Percentiles rank a stretch among this genome's conserved stretches.
Conservation (phyloP, 768 basidiomycete species). For the Tylopilus rubrobrunneus region DNA sequence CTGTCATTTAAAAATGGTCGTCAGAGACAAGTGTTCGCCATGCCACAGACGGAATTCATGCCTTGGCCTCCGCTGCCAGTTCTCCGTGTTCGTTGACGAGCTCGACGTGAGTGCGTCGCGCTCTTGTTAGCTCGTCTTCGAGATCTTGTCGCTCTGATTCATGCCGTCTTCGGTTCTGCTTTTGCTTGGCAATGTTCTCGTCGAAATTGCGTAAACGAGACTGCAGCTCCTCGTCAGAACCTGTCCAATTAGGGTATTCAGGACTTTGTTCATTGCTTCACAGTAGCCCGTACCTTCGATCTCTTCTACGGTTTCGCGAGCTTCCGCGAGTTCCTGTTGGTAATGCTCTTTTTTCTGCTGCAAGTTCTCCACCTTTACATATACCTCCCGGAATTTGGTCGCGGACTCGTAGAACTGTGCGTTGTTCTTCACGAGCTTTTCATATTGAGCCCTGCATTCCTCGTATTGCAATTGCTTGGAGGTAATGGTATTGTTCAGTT, state of each 20-base stretch:
- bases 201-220: constrained; percentile 56
- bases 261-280: neutral
- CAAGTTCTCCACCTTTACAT: constrained; percentile 62
- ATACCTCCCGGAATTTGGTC: constrained; percentile 82
- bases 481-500: constrained; percentile 58
- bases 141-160: constrained; percentile 55
- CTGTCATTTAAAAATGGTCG: constrained; percentile 34
- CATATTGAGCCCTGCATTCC: constrained; percentile 60
- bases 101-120: constrained; percentile 51
- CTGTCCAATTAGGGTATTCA: constrained; percentile 32
- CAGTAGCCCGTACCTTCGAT: constrained; percentile 45
- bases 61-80: constrained; percentile 72
- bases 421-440: constrained; percentile 64
- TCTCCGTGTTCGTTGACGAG: constrained; percentile 62
- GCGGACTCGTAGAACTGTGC: constrained; percentile 78
- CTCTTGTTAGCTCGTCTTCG: constrained; percentile 52
- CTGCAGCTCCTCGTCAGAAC: constrained; percentile 69
- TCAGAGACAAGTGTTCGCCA: neutral
- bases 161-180: constrained; percentile 44
- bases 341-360: constrained; percentile 59
- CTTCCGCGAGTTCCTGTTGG: constrained; percentile 57
- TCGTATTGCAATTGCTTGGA: constrained; percentile 74
- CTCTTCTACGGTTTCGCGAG: constrained; percentile 62
- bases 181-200: constrained; percentile 49
- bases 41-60: constrained; percentile 18